phyloP scores from a whole-genome alignment of 208 protist genomes.

The Porcisia deanei region DNA sequence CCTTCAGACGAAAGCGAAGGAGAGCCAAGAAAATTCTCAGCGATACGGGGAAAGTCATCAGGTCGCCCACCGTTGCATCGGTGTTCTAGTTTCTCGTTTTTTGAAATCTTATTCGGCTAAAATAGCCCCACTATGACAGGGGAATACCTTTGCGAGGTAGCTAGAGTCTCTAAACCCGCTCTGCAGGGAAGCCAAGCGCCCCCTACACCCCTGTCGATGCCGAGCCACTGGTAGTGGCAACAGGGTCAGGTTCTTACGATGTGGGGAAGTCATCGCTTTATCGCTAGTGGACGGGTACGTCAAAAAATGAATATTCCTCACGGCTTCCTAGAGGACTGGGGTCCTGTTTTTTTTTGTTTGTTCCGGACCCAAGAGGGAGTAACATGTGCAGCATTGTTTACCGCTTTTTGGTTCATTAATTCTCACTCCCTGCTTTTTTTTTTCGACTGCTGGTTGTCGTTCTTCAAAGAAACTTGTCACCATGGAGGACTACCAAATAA shows the following conservation, averaged over 20 bases:
- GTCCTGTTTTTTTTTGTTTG: not conserved
- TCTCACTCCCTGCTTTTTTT: slow-evolving; percentile 1
- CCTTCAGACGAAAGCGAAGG: not conserved
- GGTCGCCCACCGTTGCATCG: not conserved
- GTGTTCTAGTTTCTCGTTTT: not conserved
- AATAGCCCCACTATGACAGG: no score
- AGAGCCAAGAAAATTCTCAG: not conserved
- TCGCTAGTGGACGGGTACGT: not conserved
- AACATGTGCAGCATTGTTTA: not conserved
- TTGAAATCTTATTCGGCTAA: not conserved
- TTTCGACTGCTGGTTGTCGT: slow-evolving; percentile 3
- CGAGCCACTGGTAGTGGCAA: not conserved
- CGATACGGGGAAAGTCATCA: not conserved
- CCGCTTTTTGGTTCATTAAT: slow-evolving; percentile 4
- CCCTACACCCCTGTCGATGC: not conserved
- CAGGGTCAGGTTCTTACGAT: not conserved
- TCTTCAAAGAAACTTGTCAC: slow-evolving; percentile 1
- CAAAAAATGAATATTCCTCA: not conserved
- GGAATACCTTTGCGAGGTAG: not conserved
- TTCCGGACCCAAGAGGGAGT: not conserved
- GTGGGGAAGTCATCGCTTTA: not conserved
- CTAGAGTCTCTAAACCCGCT: not conserved
- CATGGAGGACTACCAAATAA: slow-evolving; percentile 94
- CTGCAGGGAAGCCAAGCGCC: not conserved
- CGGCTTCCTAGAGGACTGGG: not conserved